A percentile compares a stretch with the other conserved stretches of the same genome.
Evolutionary conservation across 345 rosid genomes (phyloP).

Genomic region (Acer negundo): DNA sequence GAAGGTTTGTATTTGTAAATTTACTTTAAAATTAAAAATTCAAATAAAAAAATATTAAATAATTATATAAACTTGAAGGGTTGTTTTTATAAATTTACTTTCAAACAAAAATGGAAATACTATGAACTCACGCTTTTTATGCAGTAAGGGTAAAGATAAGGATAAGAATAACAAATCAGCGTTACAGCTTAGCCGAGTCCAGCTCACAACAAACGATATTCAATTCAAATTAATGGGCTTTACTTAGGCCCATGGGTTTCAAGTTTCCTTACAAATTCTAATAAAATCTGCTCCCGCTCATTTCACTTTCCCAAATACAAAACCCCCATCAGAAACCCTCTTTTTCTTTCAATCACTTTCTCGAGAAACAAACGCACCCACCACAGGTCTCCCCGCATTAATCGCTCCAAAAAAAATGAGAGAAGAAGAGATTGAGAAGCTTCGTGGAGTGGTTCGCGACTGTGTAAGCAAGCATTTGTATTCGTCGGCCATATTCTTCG

Average conservation of each 20-base stretch:
- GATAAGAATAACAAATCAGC: too few relatives aligned
- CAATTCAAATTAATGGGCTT: too few relatives aligned
- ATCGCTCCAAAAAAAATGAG: conserved; percentile 46
- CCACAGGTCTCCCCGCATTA: neutral
- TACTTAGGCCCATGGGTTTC: neutral
- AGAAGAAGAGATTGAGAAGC: conserved; percentile 87
- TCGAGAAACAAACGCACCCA: neutral
- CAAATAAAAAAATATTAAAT: too few relatives aligned
- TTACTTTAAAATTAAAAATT: too few relatives aligned
- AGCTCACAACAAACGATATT: too few relatives aligned
- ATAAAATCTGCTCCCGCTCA: conserved; percentile 10
- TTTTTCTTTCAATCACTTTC: neutral
- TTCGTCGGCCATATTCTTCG: conserved; percentile 97
- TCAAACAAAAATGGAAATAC: too few relatives aligned
- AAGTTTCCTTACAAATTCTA: neutral
- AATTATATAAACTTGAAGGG: too few relatives aligned
- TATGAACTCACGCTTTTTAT: too few relatives aligned
- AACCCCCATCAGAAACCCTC: conserved; percentile 9
- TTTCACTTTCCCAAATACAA: neutral
- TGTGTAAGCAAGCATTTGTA: conserved; percentile 96
- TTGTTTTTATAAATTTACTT: too few relatives aligned
- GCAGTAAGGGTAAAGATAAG: too few relatives aligned
- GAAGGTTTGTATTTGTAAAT: too few relatives aligned
- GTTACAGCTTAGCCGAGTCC: too few relatives aligned
- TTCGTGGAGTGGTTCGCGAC: conserved; percentile 89